phyloP scores from a whole-genome alignment of 2,329 filamentous ascomycete species.

The Apiospora arundinis region DNA sequence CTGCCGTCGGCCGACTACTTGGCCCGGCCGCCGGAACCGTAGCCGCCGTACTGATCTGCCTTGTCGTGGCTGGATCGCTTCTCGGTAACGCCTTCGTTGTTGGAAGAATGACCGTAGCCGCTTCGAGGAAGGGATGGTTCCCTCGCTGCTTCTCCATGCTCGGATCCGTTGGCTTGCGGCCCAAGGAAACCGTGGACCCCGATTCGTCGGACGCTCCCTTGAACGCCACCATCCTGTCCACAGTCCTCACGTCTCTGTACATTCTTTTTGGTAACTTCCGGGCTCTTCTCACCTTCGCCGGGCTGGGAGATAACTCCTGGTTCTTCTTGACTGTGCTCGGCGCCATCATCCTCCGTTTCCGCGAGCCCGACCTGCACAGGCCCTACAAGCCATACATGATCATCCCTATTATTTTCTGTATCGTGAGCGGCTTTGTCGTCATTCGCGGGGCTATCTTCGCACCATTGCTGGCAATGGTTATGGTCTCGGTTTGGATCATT shows the following conservation, averaged over 20 bases:
- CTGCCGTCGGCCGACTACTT: slow-evolving; percentile 60
- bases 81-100: slow-evolving; percentile 69
- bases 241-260: slow-evolving; percentile 59
- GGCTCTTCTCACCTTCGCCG: slow-evolving; percentile 65
- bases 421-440: slow-evolving; percentile 67
- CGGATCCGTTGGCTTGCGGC: slow-evolving; percentile 47
- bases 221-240: slow-evolving; percentile 59
- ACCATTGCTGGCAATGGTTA: slow-evolving; percentile 57
- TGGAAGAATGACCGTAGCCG: slow-evolving; percentile 66
- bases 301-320: slow-evolving; percentile 66
- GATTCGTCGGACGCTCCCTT: slow-evolving; percentile 55
- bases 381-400: slow-evolving; percentile 62
- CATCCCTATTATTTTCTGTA: slow-evolving; percentile 58
- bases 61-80: slow-evolving; percentile 67
- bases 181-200: slow-evolving; percentile 22
- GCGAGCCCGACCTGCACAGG: slow-evolving; percentile 59
- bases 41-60: slow-evolving; percentile 62
- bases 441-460: slow-evolving; percentile 65
- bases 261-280: slow-evolving; percentile 67
- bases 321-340: slow-evolving; percentile 69
- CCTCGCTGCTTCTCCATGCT: slow-evolving; percentile 48
- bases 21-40: slow-evolving; percentile 59
- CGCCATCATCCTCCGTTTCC: slow-evolving; percentile 60
- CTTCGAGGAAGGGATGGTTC: slow-evolving; percentile 50
- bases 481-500: slow-evolving; percentile 57